Conservation (phyloP, 108 stramenopile species). For the Epithemia pelagica region DNA sequence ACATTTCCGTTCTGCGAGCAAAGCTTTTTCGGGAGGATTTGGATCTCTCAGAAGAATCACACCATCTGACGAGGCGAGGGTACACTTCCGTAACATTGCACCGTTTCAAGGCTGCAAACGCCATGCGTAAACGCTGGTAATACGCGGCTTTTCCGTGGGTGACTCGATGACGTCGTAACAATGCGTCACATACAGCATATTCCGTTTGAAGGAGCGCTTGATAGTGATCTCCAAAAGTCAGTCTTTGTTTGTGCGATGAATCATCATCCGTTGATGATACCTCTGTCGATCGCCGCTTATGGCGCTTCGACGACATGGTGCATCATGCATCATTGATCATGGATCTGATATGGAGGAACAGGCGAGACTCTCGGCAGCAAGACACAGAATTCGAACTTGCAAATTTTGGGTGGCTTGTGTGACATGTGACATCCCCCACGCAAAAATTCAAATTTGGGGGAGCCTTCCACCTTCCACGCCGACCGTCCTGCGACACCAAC, state of each 20-base stretch:
- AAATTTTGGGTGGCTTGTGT: no score
- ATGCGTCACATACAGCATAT: conserved; percentile 38
- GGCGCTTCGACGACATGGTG: no score
- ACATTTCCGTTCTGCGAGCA: background rate
- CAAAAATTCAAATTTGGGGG: no score
- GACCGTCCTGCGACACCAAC: no score
- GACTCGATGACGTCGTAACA: conserved; percentile 49
- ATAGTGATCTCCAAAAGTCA: background rate
- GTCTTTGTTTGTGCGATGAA: no score
- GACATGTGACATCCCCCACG: no score
- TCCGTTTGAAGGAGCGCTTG: conserved; percentile 11
- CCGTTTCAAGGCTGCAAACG: conserved; percentile 18
- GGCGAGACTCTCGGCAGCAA: no score
- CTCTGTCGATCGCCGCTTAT: background rate
- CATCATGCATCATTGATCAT: no score
- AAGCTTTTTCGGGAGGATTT: background rate
- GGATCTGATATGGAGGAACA: no score
- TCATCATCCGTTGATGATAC: no score
- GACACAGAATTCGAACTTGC: no score
- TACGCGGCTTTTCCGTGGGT: conserved; percentile 66
- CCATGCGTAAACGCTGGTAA: conserved; percentile 55
- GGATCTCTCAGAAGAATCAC: background rate
- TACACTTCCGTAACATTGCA: background rate
- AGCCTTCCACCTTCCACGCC: no score
- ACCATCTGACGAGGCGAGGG: background rate